Evolutionary conservation across 2,329 filamentous ascomycete genomes (phyloP).

Genomic region (Colletotrichum camelliae): DNA sequence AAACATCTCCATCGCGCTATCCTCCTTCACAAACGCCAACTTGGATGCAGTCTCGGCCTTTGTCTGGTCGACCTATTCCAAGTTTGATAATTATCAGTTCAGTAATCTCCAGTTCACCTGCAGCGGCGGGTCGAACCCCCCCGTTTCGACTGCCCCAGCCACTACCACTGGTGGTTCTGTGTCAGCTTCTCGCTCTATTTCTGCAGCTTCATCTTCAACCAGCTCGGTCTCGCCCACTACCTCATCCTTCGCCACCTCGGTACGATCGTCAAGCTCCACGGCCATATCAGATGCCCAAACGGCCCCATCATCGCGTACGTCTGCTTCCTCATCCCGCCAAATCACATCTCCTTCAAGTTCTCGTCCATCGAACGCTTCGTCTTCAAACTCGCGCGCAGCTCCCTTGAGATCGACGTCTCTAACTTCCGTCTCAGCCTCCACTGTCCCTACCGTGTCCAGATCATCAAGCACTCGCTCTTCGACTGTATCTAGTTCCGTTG

Average conservation of each 20-base stretch:
- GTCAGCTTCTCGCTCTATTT: background rate
- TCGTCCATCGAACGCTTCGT: background rate
- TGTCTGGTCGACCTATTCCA: constrained; percentile 14
- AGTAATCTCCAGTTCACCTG: constrained; percentile 11
- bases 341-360: background rate
- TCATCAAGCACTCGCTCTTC: background rate
- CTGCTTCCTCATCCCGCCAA: background rate
- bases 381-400: background rate
- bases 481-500: background rate
- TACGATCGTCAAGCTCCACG: background rate
- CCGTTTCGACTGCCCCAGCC: background rate
- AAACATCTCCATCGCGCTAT: constrained; percentile 55
- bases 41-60: constrained; percentile 10
- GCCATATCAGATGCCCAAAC: background rate
- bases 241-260: background rate
- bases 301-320: background rate
- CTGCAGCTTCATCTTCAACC: background rate
- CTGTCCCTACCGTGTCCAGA: background rate
- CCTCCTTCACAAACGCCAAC: constrained; percentile 11
- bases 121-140: background rate
- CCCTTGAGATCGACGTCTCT: background rate
- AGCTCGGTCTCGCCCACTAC: background rate
- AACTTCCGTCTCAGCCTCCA: background rate
- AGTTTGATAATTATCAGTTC: background rate
- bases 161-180: background rate